phyloP scores from a whole-genome alignment of 768 basidiomycete genomes.

The Mycena albidolilacea region DNA sequence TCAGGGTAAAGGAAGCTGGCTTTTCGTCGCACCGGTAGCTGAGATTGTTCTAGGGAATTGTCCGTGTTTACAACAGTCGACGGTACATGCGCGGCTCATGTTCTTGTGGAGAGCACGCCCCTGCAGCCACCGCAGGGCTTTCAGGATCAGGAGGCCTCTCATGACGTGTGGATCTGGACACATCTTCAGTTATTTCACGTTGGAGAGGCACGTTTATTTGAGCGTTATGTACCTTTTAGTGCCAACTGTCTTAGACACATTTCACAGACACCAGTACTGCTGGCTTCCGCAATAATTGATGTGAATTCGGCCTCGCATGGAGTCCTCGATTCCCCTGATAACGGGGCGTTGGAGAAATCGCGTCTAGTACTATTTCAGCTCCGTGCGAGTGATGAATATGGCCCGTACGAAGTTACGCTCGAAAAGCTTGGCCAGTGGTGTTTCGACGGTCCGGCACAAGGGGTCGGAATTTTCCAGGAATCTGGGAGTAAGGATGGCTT shows the following conservation, averaged over 20 bases:
- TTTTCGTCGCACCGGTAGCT: not conserved
- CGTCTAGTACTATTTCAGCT: conserved; percentile 59
- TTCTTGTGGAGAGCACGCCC: conserved; percentile 47
- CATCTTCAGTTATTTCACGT: conserved; percentile 53
- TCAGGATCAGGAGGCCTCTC: conserved; percentile 51
- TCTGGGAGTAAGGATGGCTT: conserved; percentile 58
- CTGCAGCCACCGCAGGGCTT: conserved; percentile 48
- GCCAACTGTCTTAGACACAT: conserved; percentile 27
- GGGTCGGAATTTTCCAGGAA: conserved; percentile 62
- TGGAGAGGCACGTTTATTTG: conserved; percentile 56
- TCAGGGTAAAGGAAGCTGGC: conserved; percentile 66
- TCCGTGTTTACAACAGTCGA: conserved; percentile 70
- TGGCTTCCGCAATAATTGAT: conserved; percentile 64
- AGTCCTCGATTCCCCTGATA: conserved; percentile 50
- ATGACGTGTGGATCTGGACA: conserved; percentile 62
- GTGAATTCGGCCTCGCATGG: conserved; percentile 49
- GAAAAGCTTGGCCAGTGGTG: conserved; percentile 69
- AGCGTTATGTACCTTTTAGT: conserved; percentile 3
- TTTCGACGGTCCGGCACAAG: conserved; percentile 62
- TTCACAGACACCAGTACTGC: conserved; percentile 56
- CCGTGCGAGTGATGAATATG: conserved; percentile 42
- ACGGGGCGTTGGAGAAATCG: conserved; percentile 54
- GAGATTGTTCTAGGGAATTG: conserved; percentile 58
- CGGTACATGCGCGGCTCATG: conserved; percentile 53
- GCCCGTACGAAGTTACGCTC: conserved; percentile 55